Percentiles rank a stretch among this genome's conserved stretches.
phyloP scores from a whole-genome alignment of 2,329 filamentous ascomycete genomes.

The Colletotrichum sp. region DNA sequence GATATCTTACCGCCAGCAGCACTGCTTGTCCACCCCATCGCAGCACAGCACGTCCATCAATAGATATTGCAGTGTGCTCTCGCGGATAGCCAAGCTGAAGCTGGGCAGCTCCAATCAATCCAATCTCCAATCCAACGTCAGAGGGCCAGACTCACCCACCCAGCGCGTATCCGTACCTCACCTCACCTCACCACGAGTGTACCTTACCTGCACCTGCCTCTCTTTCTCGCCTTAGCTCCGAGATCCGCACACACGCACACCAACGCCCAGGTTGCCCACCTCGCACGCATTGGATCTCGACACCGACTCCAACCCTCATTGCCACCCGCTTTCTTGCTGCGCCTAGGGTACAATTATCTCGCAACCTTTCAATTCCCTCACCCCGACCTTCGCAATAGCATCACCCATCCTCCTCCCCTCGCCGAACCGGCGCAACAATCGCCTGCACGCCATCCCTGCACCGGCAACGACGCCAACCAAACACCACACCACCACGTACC shows the following conservation, averaged over 20 bases:
- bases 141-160: not conserved
- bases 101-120: not conserved
- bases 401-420: not conserved
- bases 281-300: not conserved
- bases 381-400: conserved; percentile 11
- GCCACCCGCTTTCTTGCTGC: conserved; percentile 1
- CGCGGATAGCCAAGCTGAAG: not conserved
- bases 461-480: conserved; percentile 2
- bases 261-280: not conserved
- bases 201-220: not conserved
- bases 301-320: not conserved
- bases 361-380: not conserved
- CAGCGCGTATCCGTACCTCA: not conserved
- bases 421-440: not conserved
- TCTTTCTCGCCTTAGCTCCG: not conserved
- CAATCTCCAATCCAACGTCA: not conserved
- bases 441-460: not conserved
- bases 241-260: not conserved
- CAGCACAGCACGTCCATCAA: not conserved
- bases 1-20: not conserved
- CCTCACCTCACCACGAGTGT: not conserved
- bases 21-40: not conserved
- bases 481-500: conserved; percentile 4
- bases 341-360: not conserved
- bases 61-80: not conserved